Evolutionary conservation across 2,329 filamentous ascomycete species (phyloP).

Genomic region (Scopulariopsis brevicaulis): DNA sequence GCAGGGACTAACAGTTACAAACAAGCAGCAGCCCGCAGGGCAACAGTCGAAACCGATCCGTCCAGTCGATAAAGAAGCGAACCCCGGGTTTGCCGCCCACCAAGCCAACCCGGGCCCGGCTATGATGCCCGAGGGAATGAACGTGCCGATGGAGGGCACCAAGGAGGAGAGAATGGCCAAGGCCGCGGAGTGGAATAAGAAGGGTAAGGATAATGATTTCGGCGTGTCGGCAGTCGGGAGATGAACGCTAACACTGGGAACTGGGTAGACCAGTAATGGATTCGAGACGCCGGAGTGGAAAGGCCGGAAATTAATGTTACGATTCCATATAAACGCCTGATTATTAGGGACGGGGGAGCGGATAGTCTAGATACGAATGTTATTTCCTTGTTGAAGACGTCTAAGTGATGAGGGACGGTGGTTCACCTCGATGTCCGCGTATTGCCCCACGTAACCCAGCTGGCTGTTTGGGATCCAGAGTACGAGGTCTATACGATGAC

Average conservation of each 20-base stretch:
- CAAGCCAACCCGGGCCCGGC: conserved; percentile 47
- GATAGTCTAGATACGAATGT: not conserved
- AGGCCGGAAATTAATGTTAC: too few relatives aligned
- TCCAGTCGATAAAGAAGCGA: conserved; percentile 29
- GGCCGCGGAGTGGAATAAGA: conserved; percentile 52
- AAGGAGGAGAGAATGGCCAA: conserved; percentile 59
- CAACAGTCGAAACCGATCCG: conserved; percentile 34
- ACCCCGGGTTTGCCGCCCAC: conserved; percentile 38
- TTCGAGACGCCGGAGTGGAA: too few relatives aligned
- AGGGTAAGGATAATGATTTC: not conserved
- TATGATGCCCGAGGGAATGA: conserved; percentile 36
- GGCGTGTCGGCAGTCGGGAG: too few relatives aligned
- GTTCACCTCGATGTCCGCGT: not conserved
- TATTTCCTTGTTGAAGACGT: not conserved
- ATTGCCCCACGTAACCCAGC: not conserved
- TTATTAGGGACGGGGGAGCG: not conserved
- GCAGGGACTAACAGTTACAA: conserved; percentile 6
- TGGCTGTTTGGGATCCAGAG: not conserved
- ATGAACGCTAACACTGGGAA: too few relatives aligned
- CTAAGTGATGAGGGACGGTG: not conserved
- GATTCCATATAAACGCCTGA: too few relatives aligned
- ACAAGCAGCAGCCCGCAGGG: conserved; percentile 11
- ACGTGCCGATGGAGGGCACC: conserved; percentile 43
- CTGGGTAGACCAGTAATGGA: too few relatives aligned
- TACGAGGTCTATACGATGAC: not conserved